Evolutionary conservation across 176 grass and related monocot genomes (phyloP).

Genomic region (Oryza glumipatula): DNA sequence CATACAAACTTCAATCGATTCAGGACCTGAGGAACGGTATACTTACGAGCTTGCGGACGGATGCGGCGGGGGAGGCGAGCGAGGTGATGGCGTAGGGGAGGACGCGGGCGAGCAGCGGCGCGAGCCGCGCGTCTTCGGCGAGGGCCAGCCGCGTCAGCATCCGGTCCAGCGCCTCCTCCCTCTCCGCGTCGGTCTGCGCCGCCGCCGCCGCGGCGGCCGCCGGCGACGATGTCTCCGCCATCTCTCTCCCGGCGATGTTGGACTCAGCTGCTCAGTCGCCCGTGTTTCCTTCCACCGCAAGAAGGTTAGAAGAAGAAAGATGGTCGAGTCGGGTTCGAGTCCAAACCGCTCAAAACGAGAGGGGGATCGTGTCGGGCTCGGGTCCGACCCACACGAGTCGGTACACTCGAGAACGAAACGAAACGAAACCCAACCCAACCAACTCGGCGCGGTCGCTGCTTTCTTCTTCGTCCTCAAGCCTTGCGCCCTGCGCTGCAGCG

Average conservation of each 20-base stretch:
- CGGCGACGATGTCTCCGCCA: conserved; percentile 54
- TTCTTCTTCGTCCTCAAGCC: no score
- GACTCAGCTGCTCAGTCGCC: conserved; percentile 25
- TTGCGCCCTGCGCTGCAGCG: neutral
- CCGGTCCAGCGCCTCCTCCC: conserved; percentile 75
- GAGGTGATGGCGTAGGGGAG: conserved; percentile 91
- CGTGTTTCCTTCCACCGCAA: conserved; percentile 43
- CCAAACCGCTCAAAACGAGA: neutral
- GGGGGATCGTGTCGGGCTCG: neutral
- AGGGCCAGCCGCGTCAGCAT: conserved; percentile 88
- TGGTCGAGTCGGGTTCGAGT: neutral
- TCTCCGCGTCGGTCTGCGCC: conserved; percentile 64
- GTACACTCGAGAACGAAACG: no score
- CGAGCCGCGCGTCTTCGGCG: conserved; percentile 76
- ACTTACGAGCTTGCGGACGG: conserved; percentile 81
- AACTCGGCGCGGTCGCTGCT: neutral
- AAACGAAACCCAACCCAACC: neutral
- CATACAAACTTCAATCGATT: neutral
- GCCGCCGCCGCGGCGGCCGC: neutral
- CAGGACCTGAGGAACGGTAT: neutral
- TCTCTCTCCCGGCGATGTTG: conserved; percentile 26
- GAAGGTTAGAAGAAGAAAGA: neutral
- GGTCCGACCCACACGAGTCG: no score
- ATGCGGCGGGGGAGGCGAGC: conserved; percentile 64
- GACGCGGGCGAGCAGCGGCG: conserved; percentile 68